phyloP scores from a whole-genome alignment of 257 asterid genomes.

The Ophiorrhiza pumila region DNA sequence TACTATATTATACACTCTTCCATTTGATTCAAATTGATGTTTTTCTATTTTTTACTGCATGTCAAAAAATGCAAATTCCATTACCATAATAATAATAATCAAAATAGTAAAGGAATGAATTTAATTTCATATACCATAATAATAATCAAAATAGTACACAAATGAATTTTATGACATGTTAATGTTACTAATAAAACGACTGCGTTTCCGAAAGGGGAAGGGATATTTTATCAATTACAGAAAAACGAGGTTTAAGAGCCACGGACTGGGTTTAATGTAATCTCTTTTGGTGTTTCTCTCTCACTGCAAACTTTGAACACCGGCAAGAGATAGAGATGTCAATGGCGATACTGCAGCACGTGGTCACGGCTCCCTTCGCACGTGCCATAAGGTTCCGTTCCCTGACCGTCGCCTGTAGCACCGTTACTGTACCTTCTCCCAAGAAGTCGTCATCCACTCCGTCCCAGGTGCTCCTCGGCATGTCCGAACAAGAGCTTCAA shows the following conservation, averaged over 20 bases:
- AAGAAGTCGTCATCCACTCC: conserved; percentile 31
- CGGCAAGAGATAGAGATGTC: conserved; percentile 9
- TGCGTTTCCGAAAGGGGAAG: background rate
- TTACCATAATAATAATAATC: no score
- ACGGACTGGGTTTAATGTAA: conserved; percentile 10
- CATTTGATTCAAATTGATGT: no score
- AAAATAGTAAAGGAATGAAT: no score
- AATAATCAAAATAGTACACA: background rate
- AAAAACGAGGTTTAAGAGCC: conserved; percentile 1
- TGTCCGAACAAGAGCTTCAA: conserved; percentile 76
- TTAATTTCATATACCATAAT: background rate
- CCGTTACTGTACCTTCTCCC: conserved; percentile 37
- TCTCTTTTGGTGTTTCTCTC: background rate
- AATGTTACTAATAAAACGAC: background rate
- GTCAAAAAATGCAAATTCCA: no score
- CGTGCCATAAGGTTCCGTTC: conserved; percentile 48
- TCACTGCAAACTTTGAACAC: background rate
- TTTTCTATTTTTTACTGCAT: no score
- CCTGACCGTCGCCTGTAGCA: conserved; percentile 31
- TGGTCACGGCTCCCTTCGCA: conserved; percentile 31
- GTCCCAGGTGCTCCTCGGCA: conserved; percentile 69
- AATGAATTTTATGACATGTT: no score
- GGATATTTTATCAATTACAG: background rate
- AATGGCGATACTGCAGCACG: conserved; percentile 55
- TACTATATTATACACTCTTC: no score